Conservation (phyloP, 768 basidiomycete species). For the Psilocybe cubensis region DNA sequence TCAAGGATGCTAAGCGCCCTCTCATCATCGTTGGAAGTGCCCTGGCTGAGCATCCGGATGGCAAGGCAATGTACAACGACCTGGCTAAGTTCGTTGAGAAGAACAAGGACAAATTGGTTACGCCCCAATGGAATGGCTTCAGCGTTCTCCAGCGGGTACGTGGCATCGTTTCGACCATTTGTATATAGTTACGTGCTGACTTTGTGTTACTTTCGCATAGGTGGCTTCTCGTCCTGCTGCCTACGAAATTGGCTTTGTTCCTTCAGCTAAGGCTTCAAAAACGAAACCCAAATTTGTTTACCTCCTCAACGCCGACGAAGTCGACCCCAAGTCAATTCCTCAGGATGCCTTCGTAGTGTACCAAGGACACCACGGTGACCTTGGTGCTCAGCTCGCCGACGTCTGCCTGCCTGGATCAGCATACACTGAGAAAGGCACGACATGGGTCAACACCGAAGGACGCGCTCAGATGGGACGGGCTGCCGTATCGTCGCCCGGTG, state of each 20-base stretch:
- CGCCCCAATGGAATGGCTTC: constrained; percentile 95
- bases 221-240: constrained; percentile 91
- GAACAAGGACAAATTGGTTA: constrained; percentile 76
- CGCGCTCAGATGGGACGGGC: constrained; percentile 88
- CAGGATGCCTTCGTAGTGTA: constrained; percentile 96
- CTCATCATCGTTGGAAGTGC: constrained; percentile 93
- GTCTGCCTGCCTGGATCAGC: constrained; percentile 92
- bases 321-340: constrained; percentile 88
- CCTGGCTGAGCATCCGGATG: constrained; percentile 84
- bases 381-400: constrained; percentile 96
- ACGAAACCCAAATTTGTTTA: constrained; percentile 94
- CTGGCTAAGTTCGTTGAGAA: constrained; percentile 80
- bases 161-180: constrained; percentile 16
- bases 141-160: constrained; percentile 89
- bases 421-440: constrained; percentile 87
- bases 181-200: not conserved
- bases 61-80: constrained; percentile 73
- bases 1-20: constrained; percentile 88
- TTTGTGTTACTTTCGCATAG: constrained; percentile 41
- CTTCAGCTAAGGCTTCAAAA: constrained; percentile 75
- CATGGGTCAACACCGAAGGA: constrained; percentile 98
- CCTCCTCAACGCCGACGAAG: constrained; percentile 94
- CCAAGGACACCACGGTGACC: constrained; percentile 97
- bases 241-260: constrained; percentile 93
- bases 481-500: constrained; percentile 94